phyloP scores from a whole-genome alignment of 1,284 basidiomycete genomes.

The Puccinia polysora region DNA sequence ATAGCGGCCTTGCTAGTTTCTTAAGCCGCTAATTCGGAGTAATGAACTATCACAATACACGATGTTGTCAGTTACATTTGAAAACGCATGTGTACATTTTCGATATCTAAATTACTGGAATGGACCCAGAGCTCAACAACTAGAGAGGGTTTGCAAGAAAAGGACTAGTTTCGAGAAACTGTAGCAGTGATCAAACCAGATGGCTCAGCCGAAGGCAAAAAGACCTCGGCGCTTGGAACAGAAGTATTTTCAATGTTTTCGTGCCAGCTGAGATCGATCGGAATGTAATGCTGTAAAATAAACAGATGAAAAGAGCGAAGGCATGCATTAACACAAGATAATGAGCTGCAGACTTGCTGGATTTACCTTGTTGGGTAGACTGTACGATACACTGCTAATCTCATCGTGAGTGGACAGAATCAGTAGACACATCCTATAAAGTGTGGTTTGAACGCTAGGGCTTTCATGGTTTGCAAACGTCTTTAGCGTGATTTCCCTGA shows the following conservation, averaged over 20 bases:
- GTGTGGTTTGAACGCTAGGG: conserved; percentile 81
- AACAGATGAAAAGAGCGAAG: not conserved
- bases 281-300: conserved; percentile 66
- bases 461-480: conserved; percentile 81
- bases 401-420: conserved; percentile 63
- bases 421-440: conserved; percentile 79
- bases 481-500: conserved; percentile 67
- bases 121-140: too few species aligned
- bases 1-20: too few species aligned
- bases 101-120: too few species aligned
- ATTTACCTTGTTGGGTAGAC: conserved; percentile 70
- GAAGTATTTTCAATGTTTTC: conserved; percentile 47
- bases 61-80: too few species aligned
- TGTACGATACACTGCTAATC: conserved; percentile 66
- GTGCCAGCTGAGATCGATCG: conserved; percentile 48
- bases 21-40: too few species aligned
- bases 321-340: too few species aligned
- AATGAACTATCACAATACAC: too few species aligned
- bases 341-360: too few species aligned
- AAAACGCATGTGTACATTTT: too few species aligned
- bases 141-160: not conserved
- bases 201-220: conserved; percentile 48
- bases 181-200: conserved; percentile 50
- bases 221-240: conserved; percentile 49
- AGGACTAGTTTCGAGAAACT: conserved; percentile 44